A percentile compares a stretch with the other conserved stretches of the same genome.
These are phyloP conservation scores for Kurtzmaniella cleridarum DNA, from an alignment of 805 yeast species.

Conservation along the genomic window DNA sequence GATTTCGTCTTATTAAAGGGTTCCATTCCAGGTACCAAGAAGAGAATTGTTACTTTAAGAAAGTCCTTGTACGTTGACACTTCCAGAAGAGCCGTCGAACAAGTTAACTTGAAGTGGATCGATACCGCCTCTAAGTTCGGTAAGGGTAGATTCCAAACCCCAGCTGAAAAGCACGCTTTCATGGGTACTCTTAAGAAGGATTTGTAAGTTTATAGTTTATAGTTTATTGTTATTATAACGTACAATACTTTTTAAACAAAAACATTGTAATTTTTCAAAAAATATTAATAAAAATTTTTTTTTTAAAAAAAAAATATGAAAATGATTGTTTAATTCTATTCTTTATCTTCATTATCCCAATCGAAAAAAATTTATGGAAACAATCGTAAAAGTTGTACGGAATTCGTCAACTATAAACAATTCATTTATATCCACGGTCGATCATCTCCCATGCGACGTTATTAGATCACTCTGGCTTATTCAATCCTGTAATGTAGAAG, in stretches of 20 bases:
- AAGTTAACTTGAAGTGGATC: constrained; percentile 97
- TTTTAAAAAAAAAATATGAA: too few species aligned
- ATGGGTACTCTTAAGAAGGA: constrained; percentile 99
- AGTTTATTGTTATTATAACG: background rate
- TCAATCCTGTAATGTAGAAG: constrained; percentile 28
- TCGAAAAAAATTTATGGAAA: too few species aligned
- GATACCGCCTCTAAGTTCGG: constrained; percentile 99
- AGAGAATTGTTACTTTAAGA: constrained; percentile 99
- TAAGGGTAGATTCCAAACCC: constrained; percentile 99
- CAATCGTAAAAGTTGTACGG: constrained; percentile 9
- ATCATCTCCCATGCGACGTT: constrained; percentile 40
- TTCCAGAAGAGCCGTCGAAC: constrained; percentile 94
- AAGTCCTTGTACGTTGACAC: constrained; percentile 97
- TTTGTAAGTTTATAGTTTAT: constrained; percentile 43
- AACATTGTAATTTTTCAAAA: too few species aligned
- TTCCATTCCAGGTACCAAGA: constrained; percentile 99
- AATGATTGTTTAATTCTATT: too few species aligned
- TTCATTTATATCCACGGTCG: constrained; percentile 37
- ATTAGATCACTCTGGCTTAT: constrained; percentile 39
- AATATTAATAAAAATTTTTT: too few species aligned
- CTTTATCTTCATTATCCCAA: too few species aligned
- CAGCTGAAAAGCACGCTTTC: constrained; percentile 99
- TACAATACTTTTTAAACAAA: too few species aligned
- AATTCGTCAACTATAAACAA: constrained; percentile 26
- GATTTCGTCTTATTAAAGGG: constrained; percentile 98